Conservation (phyloP, 2,329 filamentous ascomycete genomes). For the Fusarium palustre region DNA sequence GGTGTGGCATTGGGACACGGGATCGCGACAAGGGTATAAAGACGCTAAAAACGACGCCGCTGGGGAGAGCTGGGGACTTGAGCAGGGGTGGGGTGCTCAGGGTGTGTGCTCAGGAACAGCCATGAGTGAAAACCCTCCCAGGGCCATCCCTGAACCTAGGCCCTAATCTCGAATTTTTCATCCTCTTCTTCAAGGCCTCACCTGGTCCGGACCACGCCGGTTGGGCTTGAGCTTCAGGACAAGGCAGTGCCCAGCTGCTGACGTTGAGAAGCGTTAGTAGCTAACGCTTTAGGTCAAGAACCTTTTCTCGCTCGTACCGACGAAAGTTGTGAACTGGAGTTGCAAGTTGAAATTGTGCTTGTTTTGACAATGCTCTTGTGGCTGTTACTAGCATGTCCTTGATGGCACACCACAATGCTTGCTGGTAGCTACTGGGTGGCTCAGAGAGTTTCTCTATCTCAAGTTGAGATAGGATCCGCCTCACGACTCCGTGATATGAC, state of each 20-base stretch:
- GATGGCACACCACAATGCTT: neutral
- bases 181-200: slow-evolving; percentile 41
- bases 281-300: neutral
- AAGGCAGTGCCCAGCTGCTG: slow-evolving; percentile 38
- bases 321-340: slow-evolving; percentile 9
- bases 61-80: slow-evolving; percentile 40
- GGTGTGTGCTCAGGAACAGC: slow-evolving; percentile 32
- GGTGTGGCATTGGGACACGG: slow-evolving; percentile 49
- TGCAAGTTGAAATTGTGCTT: slow-evolving; percentile 15
- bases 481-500: slow-evolving; percentile 38
- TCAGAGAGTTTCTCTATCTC: slow-evolving; percentile 29
- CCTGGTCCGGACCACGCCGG: slow-evolving; percentile 45
- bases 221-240: slow-evolving; percentile 41
- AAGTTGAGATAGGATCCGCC: slow-evolving; percentile 38
- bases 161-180: slow-evolving; percentile 47
- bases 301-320: slow-evolving; percentile 8
- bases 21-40: slow-evolving; percentile 47
- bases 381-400: neutral
- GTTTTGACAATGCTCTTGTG: slow-evolving; percentile 3
- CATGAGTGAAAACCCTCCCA: slow-evolving; percentile 27
- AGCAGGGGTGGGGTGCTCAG: slow-evolving; percentile 35
- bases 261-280: slow-evolving; percentile 32
- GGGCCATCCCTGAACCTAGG: slow-evolving; percentile 44
- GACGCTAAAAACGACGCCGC: slow-evolving; percentile 47
- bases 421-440: neutral